Percentiles rank a stretch among this genome's conserved stretches.
Conservation (phyloP, 192 early-diverging fungal species). For the Funneliformis geosporum region DNA sequence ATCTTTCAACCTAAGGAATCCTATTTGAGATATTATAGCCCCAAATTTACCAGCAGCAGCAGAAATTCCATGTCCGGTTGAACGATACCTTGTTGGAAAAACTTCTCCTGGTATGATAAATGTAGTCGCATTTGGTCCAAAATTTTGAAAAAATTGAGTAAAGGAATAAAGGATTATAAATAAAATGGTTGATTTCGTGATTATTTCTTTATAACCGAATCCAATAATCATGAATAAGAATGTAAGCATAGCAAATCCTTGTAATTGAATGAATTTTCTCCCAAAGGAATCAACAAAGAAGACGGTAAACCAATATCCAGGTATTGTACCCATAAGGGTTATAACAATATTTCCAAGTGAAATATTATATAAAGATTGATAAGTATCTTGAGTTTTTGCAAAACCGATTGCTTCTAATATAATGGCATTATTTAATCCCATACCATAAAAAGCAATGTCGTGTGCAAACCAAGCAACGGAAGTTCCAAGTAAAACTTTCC, state of each 20-base stretch:
- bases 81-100: slow-evolving; percentile 81
- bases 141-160: slow-evolving; percentile 82
- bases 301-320: slow-evolving; percentile 96
- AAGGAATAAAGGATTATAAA: slow-evolving; percentile 38
- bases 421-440: slow-evolving; percentile 79
- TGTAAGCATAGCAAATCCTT: slow-evolving; percentile 76
- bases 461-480: slow-evolving; percentile 76
- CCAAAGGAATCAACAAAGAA: slow-evolving; percentile 85
- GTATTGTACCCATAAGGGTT: slow-evolving; percentile 80
- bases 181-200: slow-evolving; percentile 52
- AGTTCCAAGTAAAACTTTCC: slow-evolving; percentile 77
- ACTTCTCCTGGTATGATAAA: slow-evolving; percentile 83
- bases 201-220: slow-evolving; percentile 69
- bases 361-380: slow-evolving; percentile 61
- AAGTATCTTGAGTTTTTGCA: slow-evolving; percentile 38
- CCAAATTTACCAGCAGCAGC: slow-evolving; percentile 81
- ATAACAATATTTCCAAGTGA: slow-evolving; percentile 92
- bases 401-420: slow-evolving; percentile 75
- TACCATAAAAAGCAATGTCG: slow-evolving; percentile 81
- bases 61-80: slow-evolving; percentile 79
- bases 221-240: slow-evolving; percentile 75
- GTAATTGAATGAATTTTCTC: slow-evolving; percentile 91
- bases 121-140: slow-evolving; percentile 93
- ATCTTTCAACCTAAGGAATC: slow-evolving; percentile 71
- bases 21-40: slow-evolving; percentile 73